Conservation (phyloP, 176 grass and related monocot genomes). For the Saccharum officinarum region DNA sequence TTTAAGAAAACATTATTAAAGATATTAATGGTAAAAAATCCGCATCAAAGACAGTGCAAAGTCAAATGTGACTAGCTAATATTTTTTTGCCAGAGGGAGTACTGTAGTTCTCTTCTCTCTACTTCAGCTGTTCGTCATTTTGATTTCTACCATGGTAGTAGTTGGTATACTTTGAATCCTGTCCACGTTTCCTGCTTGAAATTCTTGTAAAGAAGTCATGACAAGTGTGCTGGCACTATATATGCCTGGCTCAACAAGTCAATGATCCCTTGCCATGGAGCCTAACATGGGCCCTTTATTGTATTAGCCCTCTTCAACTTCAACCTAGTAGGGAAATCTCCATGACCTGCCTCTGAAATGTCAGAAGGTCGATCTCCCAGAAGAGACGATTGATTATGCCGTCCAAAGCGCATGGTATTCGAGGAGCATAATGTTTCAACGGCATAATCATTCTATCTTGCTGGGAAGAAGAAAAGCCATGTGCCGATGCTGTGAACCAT, state of each 20-base stretch:
- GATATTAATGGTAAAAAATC: too few species aligned
- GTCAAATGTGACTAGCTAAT: too few species aligned
- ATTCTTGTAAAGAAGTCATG: slow-evolving; percentile 31
- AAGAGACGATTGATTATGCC: slow-evolving; percentile 2
- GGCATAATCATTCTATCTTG: slow-evolving; percentile 27
- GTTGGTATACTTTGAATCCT: not conserved
- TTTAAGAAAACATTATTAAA: too few species aligned
- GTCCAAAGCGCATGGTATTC: slow-evolving; percentile 18
- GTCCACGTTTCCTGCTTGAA: not conserved
- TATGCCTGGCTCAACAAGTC: slow-evolving; percentile 21
- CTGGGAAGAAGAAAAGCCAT: slow-evolving; percentile 33
- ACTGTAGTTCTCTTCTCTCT: too few species aligned
- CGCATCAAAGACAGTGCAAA: too few species aligned
- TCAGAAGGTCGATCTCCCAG: not conserved
- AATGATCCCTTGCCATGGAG: slow-evolving; percentile 28
- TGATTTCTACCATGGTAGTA: not conserved
- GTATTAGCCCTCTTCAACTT: not conserved
- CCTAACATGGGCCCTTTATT: slow-evolving; percentile 27
- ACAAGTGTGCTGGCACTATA: slow-evolving; percentile 29
- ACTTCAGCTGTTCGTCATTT: not conserved
- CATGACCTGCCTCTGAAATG: slow-evolving; percentile 33
- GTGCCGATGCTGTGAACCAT: slow-evolving; percentile 24
- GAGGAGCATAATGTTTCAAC: slow-evolving; percentile 14
- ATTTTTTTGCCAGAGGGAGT: too few species aligned
- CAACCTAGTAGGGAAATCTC: slow-evolving; percentile 8